These are phyloP conservation scores for Claviceps pazoutovae DNA, from an alignment of 2,329 filamentous ascomycete genomes.

Conservation along the genomic window DNA sequence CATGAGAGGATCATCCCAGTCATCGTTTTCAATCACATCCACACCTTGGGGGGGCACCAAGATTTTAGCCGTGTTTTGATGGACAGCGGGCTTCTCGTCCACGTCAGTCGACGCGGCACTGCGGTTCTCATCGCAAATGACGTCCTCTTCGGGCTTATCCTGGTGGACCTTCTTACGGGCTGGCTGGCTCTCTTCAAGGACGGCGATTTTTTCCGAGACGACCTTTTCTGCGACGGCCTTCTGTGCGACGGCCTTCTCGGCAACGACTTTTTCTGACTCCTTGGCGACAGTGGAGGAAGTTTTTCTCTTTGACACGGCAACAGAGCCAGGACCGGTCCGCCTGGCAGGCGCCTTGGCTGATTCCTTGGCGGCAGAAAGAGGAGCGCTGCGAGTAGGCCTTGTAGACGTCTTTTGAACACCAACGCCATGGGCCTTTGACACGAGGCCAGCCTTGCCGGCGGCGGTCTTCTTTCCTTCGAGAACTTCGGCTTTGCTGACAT, in stretches of 20 bases:
- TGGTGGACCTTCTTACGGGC: constrained; percentile 50
- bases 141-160: constrained; percentile 3
- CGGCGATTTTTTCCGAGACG: too few species aligned
- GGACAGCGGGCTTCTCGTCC: constrained; percentile 17
- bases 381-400: constrained; percentile 44
- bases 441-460: constrained; percentile 50
- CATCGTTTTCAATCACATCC: constrained; percentile 56
- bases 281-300: constrained; percentile 32
- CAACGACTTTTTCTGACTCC: constrained; percentile 39
- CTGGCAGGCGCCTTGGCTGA: constrained; percentile 57
- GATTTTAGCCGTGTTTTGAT: background rate
- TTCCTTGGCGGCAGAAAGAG: constrained; percentile 46
- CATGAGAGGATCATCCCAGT: constrained; percentile 90
- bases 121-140: constrained; percentile 36
- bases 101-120: constrained; percentile 6
- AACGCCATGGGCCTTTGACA: constrained; percentile 73
- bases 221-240: too few species aligned
- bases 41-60: constrained; percentile 1
- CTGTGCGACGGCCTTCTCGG: too few species aligned
- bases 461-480: constrained; percentile 61
- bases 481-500: constrained; percentile 67
- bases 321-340: constrained; percentile 55
- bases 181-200: constrained; percentile 51
- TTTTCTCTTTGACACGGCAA: constrained; percentile 58
- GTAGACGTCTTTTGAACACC: constrained; percentile 61